Percentiles rank a stretch among this genome's conserved stretches.
phyloP scores from a whole-genome alignment of 2,329 filamentous ascomycete species.

The Amylocarpus encephaloides region DNA sequence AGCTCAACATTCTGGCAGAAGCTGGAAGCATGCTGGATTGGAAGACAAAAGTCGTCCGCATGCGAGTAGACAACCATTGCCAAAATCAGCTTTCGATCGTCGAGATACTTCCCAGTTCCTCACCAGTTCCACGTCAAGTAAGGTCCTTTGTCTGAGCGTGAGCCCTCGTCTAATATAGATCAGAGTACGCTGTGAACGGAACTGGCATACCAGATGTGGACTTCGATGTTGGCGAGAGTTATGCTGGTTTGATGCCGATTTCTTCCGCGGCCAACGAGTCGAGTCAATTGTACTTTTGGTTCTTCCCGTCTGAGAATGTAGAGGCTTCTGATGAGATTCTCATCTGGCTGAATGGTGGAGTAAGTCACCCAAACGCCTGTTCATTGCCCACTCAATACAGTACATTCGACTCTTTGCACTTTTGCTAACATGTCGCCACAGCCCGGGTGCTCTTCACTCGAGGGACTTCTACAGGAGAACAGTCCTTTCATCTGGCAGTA shows the following conservation, averaged over 20 bases:
- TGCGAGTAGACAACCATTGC: constrained; percentile 7
- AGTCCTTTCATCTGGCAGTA: constrained; percentile 67
- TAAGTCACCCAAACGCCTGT: constrained; percentile 25
- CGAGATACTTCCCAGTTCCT: constrained; percentile 16
- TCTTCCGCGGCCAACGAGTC: constrained; percentile 42
- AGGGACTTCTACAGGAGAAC: constrained; percentile 70
- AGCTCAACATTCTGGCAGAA: constrained; percentile 18
- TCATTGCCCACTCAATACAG: neutral
- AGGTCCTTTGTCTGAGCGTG: neutral
- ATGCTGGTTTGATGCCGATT: constrained; percentile 57
- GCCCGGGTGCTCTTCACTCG: constrained; percentile 56
- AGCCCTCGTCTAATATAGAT: neutral
- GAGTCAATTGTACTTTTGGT: constrained; percentile 58
- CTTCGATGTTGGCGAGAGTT: constrained; percentile 63
- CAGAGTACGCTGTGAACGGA: constrained; percentile 60
- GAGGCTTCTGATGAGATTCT: constrained; percentile 50
- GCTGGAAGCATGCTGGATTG: constrained; percentile 22
- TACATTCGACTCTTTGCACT: neutral
- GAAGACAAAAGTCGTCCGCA: constrained; percentile 14
- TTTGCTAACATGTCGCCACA: constrained; percentile 21
- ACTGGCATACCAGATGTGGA: constrained; percentile 58
- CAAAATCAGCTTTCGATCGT: constrained; percentile 7
- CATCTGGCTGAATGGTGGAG: constrained; percentile 46
- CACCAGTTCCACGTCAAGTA: constrained; percentile 26
- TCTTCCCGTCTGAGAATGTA: constrained; percentile 52